phyloP scores from a whole-genome alignment of 805 yeast species.

The Myxozyma monticola region DNA sequence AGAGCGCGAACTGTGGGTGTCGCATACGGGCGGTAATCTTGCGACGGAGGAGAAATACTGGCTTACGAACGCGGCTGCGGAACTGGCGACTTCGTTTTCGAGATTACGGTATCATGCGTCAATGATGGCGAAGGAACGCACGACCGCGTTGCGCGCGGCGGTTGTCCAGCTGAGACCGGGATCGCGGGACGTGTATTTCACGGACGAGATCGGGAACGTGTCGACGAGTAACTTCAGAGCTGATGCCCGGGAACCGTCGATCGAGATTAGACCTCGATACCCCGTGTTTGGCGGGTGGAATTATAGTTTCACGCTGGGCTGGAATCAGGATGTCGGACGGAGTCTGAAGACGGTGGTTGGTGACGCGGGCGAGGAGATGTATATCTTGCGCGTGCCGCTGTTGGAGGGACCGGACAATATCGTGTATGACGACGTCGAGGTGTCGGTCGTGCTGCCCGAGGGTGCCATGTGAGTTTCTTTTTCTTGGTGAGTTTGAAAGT shows the following conservation, averaged over 20 bases:
- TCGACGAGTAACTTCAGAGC: constrained; percentile 59
- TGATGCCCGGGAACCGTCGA: constrained; percentile 40
- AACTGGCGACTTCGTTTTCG: constrained; percentile 59
- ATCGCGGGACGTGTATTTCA: constrained; percentile 69
- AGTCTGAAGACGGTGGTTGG: constrained; percentile 45
- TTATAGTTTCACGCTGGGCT: constrained; percentile 94
- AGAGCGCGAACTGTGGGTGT: constrained; percentile 76
- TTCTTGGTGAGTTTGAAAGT: not conserved
- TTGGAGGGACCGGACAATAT: constrained; percentile 70
- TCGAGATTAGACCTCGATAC: constrained; percentile 77
- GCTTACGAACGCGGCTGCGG: constrained; percentile 72
- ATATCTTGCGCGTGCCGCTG: constrained; percentile 66
- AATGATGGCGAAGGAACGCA: constrained; percentile 48
- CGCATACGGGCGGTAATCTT: constrained; percentile 73
- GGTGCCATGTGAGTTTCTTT: constrained; percentile 64
- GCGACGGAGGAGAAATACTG: constrained; percentile 86
- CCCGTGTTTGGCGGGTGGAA: constrained; percentile 98
- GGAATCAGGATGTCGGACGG: constrained; percentile 63
- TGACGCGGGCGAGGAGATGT: constrained; percentile 48
- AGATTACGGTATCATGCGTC: constrained; percentile 74
- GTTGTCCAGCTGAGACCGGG: constrained; percentile 46
- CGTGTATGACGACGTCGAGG: constrained; percentile 60
- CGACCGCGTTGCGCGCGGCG: constrained; percentile 53
- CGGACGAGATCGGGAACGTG: constrained; percentile 91
- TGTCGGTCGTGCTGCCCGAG: constrained; percentile 80